phyloP scores from a whole-genome alignment of 305 asterid genomes.

The Rubia peregrina region DNA sequence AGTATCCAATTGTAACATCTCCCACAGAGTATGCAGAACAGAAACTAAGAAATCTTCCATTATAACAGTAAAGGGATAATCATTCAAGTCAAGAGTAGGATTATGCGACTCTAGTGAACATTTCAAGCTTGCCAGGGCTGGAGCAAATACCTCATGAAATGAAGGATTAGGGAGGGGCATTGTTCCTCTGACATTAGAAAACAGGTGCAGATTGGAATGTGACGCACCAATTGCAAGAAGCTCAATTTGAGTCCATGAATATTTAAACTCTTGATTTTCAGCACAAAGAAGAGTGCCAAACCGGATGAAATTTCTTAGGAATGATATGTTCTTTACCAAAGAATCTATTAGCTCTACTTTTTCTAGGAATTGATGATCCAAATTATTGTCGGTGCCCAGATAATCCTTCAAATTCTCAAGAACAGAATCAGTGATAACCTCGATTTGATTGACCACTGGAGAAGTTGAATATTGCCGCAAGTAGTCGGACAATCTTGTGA shows the following conservation, averaged over 20 bases:
- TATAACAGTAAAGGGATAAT: background rate
- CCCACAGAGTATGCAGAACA: background rate
- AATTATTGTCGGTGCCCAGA: too few relatives aligned
- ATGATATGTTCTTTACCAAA: too few relatives aligned
- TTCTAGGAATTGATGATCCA: too few relatives aligned
- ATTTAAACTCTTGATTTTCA: background rate
- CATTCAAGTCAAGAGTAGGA: background rate
- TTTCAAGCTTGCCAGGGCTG: background rate
- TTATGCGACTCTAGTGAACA: background rate
- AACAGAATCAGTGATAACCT: too few relatives aligned
- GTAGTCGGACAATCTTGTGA: too few relatives aligned
- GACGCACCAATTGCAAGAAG: background rate
- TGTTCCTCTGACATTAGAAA: too few relatives aligned
- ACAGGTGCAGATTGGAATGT: background rate
- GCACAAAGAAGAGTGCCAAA: background rate
- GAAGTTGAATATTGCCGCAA: too few relatives aligned
- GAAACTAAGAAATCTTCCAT: background rate
- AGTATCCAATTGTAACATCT: background rate
- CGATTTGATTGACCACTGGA: too few relatives aligned
- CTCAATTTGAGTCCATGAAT: background rate
- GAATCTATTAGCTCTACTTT: too few relatives aligned
- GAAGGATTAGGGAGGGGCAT: background rate
- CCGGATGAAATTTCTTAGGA: background rate
- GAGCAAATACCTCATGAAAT: background rate
- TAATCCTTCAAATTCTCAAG: too few relatives aligned